phyloP scores from a whole-genome alignment of 345 rosid species.

The Aquilaria malaccensis region DNA sequence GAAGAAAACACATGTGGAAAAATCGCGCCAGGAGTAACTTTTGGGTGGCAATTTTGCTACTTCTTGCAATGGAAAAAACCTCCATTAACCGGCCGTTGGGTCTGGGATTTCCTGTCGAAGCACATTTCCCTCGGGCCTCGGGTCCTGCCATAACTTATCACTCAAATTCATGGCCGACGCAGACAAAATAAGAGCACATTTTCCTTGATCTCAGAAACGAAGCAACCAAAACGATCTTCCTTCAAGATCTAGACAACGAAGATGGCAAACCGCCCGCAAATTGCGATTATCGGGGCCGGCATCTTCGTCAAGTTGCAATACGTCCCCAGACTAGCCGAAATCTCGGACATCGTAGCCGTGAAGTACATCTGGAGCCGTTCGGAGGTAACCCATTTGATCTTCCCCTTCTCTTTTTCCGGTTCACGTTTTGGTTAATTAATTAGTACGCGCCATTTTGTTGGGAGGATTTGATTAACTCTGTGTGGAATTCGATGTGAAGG shows the following conservation, averaged over 20 bases:
- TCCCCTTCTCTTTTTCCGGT: neutral
- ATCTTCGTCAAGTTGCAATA: slow-evolving; percentile 88
- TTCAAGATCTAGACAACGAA: slow-evolving; percentile 1
- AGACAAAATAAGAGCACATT: too few species aligned
- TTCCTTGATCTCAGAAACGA: too few species aligned
- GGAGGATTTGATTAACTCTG: neutral
- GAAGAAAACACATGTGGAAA: too few species aligned
- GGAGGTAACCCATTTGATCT: slow-evolving; percentile 35
- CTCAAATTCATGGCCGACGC: too few species aligned
- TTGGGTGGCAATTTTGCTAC: too few species aligned
- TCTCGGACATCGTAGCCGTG: slow-evolving; percentile 60
- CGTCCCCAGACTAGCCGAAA: slow-evolving; percentile 79
- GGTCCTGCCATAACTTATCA: too few species aligned
- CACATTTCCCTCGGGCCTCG: too few species aligned
- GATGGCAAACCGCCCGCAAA: slow-evolving; percentile 51
- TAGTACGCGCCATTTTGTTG: neutral
- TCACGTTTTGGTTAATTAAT: neutral
- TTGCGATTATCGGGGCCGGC: slow-evolving; percentile 88
- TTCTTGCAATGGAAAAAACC: too few species aligned
- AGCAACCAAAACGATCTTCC: too few species aligned
- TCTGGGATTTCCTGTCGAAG: too few species aligned
- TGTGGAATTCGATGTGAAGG: slow-evolving; percentile 29
- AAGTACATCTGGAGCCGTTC: slow-evolving; percentile 89
- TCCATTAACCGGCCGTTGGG: too few species aligned
- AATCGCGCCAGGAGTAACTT: too few species aligned